A percentile compares a stretch with the other conserved stretches of the same genome.
Evolutionary conservation across 2,329 filamentous ascomycete genomes (phyloP).

Genomic region (Pseudopyricularia javanii): DNA sequence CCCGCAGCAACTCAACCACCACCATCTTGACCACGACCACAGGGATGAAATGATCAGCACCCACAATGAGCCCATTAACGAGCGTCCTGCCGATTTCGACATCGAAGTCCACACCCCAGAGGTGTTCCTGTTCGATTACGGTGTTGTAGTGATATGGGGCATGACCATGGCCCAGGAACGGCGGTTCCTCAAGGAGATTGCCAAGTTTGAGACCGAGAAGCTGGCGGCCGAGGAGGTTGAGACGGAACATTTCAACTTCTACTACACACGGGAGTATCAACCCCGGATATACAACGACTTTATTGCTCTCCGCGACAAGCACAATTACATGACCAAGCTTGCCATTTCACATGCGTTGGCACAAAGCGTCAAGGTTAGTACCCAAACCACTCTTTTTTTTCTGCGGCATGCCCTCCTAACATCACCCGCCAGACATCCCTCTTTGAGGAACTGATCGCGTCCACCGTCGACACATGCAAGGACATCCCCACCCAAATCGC

Average conservation of each 20-base stretch:
- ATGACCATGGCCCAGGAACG: slow-evolving; percentile 88
- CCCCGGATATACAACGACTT: slow-evolving; percentile 99
- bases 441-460: slow-evolving; percentile 89
- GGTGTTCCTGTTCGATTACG: slow-evolving; percentile 93
- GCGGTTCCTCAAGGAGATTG: slow-evolving; percentile 82
- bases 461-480: slow-evolving; percentile 86
- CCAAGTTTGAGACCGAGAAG: slow-evolving; percentile 89
- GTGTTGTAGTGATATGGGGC: slow-evolving; percentile 96
- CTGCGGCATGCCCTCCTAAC: slow-evolving; percentile 7
- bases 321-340: slow-evolving; percentile 96
- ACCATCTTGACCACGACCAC: not conserved
- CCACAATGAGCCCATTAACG: slow-evolving; percentile 3
- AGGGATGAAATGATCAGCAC: not conserved
- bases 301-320: slow-evolving; percentile 85
- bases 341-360: slow-evolving; percentile 92
- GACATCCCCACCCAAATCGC: slow-evolving; percentile 90
- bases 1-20: not conserved
- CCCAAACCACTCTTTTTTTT: not conserved
- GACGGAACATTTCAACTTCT: slow-evolving; percentile 97
- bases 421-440: slow-evolving; percentile 58
- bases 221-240: slow-evolving; percentile 80
- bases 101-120: slow-evolving; percentile 84
- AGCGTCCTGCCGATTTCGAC: slow-evolving; percentile 55
- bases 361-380: slow-evolving; percentile 75
- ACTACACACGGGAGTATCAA: slow-evolving; percentile 96